Base-by-base conservation (phyloP, 2,329 filamentous ascomycete species). In the Trichophyton schoenleinii region DNA sequence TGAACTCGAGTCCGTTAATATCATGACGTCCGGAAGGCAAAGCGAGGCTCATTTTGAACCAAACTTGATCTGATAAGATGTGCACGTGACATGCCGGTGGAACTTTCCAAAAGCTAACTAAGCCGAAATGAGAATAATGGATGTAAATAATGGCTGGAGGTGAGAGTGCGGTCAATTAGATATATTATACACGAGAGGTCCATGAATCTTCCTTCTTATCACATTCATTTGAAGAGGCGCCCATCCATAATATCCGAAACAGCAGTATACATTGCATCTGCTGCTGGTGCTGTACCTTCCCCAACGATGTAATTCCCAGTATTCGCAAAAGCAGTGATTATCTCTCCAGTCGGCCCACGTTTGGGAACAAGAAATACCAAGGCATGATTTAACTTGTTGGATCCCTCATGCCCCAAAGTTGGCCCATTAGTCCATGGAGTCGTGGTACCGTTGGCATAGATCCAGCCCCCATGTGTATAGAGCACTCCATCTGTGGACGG, bases 401-500 rank as follows among this genome's bases (percentile, higher is more conserved):
- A 61, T 1, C 62, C 59, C 9, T 55, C 55, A 58, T 63, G 60
- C 6, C 22, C 25, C 22, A 63, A 41, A 20, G 58, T 36, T 48
- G 62, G 62, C 3, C 62, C 57, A 38, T 61, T 61, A 22, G 59
- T 11, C 62, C 62, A 63, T 6, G 59, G 59, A 31, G 31, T 52
- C 2, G 28, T 20, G 25, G 62, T 53, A 15, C 28, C 53, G 15
- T 61, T 36, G n/a, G 41, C 38, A 38, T 44, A 61, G 6, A 53
- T 38, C 62, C 59, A 63, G 6, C 62, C 62, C n/a, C 62, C 62
- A 52, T 57, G 58, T 15, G 62, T 63, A 41, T 62, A 62, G 25
- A 46, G 7, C 0, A 31, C 34, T 13, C 52, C 48, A 31, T 49
- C 46, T 2, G 41, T 20, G 5, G 41, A 28, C 22, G 59, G 55